Conservation (phyloP, 805 yeast species). For the Cyberlindnera sargentensis region DNA sequence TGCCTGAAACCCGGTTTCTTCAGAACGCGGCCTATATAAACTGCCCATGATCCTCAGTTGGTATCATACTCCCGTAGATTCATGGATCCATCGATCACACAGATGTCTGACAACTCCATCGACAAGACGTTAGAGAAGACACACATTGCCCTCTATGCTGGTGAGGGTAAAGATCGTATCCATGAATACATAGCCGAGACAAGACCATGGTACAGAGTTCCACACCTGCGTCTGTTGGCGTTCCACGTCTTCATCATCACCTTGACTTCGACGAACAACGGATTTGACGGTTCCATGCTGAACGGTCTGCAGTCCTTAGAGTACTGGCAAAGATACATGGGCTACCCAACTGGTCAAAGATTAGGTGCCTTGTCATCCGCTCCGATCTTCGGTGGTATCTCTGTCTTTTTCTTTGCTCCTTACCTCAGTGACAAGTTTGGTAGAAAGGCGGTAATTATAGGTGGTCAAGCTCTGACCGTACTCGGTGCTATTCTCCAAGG, state of each 20-base stretch:
- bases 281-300: conserved; percentile 42
- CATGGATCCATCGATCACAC: background rate
- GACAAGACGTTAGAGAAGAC: background rate
- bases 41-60: too few relatives aligned
- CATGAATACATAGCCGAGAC: conserved; percentile 8
- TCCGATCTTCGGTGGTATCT: conserved; percentile 33
- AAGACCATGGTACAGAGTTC: conserved; percentile 28
- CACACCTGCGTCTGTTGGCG: conserved; percentile 31
- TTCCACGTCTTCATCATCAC: conserved; percentile 34
- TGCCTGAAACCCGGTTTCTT: too few relatives aligned
- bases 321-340: conserved; percentile 33
- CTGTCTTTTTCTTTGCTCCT: conserved; percentile 26
- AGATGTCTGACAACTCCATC: background rate
- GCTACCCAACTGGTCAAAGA: conserved; percentile 30
- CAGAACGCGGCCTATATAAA: too few relatives aligned
- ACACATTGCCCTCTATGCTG: too few relatives aligned
- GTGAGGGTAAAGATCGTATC: conserved; percentile 1
- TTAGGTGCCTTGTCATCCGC: conserved; percentile 37
- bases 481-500: conserved; percentile 23
- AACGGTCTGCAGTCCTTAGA: conserved; percentile 40
- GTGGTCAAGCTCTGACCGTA: conserved; percentile 15
- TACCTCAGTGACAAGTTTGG: conserved; percentile 32
- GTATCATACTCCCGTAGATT: background rate
- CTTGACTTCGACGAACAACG: conserved; percentile 38
- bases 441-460: conserved; percentile 25